Conservation (phyloP, 2,329 filamentous ascomycete genomes). For the Sporothrix phasma region DNA sequence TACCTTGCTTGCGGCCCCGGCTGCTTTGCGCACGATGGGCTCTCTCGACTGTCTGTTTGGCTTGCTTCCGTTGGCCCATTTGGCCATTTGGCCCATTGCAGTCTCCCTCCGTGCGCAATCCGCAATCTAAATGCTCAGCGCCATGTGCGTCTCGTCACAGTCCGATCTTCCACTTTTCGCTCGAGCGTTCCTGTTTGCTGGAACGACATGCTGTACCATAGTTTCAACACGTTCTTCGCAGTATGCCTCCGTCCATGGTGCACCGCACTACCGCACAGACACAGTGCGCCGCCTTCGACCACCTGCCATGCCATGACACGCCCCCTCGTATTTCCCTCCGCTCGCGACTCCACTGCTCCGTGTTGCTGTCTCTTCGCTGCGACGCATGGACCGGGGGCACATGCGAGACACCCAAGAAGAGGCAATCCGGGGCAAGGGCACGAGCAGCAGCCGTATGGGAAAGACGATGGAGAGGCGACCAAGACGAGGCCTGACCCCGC, state of each 20-base stretch:
- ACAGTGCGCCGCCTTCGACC: slow-evolving; percentile 6
- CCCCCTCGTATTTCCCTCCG: background rate
- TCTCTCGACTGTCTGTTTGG: background rate
- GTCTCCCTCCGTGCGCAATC: slow-evolving; percentile 21
- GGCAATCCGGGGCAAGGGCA: no score
- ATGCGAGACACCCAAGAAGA: background rate
- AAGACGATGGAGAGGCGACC: no score
- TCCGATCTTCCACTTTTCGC: slow-evolving; percentile 23
- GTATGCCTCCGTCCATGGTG: no score
- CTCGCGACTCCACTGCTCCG: background rate
- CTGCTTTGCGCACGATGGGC: background rate
- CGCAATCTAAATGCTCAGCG: background rate
- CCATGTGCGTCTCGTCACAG: background rate
- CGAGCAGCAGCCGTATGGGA: no score
- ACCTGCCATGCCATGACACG: background rate
- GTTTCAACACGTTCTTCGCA: no score
- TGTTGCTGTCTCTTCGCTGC: background rate
- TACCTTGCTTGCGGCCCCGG: background rate
- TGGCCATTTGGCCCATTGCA: slow-evolving; percentile 28
- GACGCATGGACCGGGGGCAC: no score
- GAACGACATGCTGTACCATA: background rate
- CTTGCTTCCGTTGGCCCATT: slow-evolving; percentile 33
- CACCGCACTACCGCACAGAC: background rate
- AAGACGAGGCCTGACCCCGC: background rate
- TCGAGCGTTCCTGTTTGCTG: slow-evolving; percentile 20